Conservation (phyloP, 495 filamentous ascomycete species). For the Bathelium albidoporum region DNA sequence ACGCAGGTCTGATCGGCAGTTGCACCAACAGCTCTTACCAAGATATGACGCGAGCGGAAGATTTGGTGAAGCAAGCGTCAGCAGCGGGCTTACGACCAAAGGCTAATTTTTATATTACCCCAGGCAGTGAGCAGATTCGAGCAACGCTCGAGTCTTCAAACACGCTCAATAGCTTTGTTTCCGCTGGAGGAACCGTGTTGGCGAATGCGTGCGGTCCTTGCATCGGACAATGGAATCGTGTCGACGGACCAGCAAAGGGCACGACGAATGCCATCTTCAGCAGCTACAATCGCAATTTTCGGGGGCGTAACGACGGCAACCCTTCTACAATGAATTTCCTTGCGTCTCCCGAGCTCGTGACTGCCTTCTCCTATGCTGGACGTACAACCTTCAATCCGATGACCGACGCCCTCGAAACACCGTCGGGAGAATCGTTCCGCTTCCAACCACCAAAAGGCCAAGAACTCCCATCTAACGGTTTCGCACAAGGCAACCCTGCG, state of each 20-base stretch:
- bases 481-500: slow-evolving; percentile 64
- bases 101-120: slow-evolving; percentile 88
- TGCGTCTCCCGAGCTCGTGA: slow-evolving; percentile 90
- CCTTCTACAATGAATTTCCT: slow-evolving; percentile 96
- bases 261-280: slow-evolving; percentile 91
- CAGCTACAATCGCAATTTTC: slow-evolving; percentile 98
- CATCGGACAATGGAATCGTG: slow-evolving; percentile 94
- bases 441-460: slow-evolving; percentile 73
- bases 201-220: slow-evolving; percentile 95
- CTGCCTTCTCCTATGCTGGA: slow-evolving; percentile 87
- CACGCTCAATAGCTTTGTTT: slow-evolving; percentile 74
- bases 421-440: slow-evolving; percentile 71
- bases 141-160: slow-evolving; percentile 81
- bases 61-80: slow-evolving; percentile 79
- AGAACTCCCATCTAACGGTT: slow-evolving; percentile 67
- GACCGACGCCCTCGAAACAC: slow-evolving; percentile 72
- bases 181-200: slow-evolving; percentile 78
- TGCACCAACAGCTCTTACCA: slow-evolving; percentile 98
- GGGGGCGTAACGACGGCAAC: slow-evolving; percentile 93
- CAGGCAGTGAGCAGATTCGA: slow-evolving; percentile 91
- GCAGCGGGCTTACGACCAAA: slow-evolving; percentile 80
- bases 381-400: slow-evolving; percentile 93
- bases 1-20: slow-evolving; percentile 88
- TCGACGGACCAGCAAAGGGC: slow-evolving; percentile 70
- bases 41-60: slow-evolving; percentile 92